Base-by-base conservation (phyloP, 208 protist genomes). In the Crithidia sp. region DNA sequence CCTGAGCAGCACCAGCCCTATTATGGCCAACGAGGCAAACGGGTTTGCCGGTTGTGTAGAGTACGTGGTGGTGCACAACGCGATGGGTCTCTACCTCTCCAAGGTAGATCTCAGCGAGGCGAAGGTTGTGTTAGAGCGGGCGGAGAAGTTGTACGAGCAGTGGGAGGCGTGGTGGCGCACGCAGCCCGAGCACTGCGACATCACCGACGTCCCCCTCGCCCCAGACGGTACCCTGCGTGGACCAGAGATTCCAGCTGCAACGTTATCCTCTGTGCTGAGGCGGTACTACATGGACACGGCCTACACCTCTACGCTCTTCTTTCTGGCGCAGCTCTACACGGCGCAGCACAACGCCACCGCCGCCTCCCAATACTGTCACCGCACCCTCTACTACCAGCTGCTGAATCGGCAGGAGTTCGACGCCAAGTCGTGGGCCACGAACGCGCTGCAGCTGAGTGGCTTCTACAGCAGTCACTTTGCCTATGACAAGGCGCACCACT, bases 231-330 rank as follows among this genome's bases (percentile, higher is more conserved):
- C 66, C 8, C 81, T 96, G 45, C 64, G 74, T 40, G 56, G 64
- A 5, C 9, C 41, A 17, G 79, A 82, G 9, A 68, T 69, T 13
- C 50, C 79, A 4, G 2, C 53, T 4, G 66, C 71, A 12, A 59
- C 39, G 14, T 47, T 68, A 49, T 47, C 57, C 14, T 43, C 76
- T 49, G 61, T 65, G 47, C 77, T 77, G 3, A 10, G 77, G 57
- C 81, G 90, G 9, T 92, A 86, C 68, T 82, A 94, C 79, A 94
- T 96, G 85, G 91, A 96, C 67, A 81, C 61, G 45, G 68, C 74
- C 5, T 91, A 87, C 82, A 96, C 87, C 36, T 80, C 80, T 5
- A 97, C 91, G 19, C 68, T 95, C 14, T 97, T 97, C 80, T 97
- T 93, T 53, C 71, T 97, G 40, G 93, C 93, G 10, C 95, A 98